phyloP scores from a whole-genome alignment of 1,284 basidiomycete species.

The Moesziomyces sp. region DNA sequence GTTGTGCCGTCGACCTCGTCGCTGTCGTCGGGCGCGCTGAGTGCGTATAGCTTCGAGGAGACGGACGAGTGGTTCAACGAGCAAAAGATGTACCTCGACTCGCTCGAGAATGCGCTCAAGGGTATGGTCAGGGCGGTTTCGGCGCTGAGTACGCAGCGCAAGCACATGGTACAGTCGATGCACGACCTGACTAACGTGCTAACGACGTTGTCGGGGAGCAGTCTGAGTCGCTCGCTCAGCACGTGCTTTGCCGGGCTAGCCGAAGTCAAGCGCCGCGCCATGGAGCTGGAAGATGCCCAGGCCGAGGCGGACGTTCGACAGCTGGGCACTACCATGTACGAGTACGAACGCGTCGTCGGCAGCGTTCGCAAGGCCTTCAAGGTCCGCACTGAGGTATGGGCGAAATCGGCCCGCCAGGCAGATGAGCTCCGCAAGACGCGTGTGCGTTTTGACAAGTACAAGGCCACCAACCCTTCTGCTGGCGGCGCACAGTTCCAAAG shows the following conservation, averaged over 20 bases:
- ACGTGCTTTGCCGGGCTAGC: conserved; percentile 67
- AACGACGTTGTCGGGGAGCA: conserved; percentile 64
- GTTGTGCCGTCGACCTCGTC: conserved; percentile 53
- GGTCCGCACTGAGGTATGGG: conserved; percentile 82
- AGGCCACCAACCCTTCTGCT: conserved; percentile 72
- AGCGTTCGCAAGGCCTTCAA: conserved; percentile 88
- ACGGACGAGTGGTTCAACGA: conserved; percentile 97
- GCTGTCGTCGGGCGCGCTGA: conserved; percentile 35
- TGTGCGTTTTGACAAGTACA: conserved; percentile 81
- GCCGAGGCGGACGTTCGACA: conserved; percentile 62
- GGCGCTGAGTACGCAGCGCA: conserved; percentile 80
- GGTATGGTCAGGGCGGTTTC: conserved; percentile 87
- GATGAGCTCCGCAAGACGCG: conserved; percentile 79
- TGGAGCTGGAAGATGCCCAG: conserved; percentile 57
- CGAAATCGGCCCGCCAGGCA: conserved; percentile 71
- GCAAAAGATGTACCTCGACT: conserved; percentile 85
- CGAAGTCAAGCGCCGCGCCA: conserved; percentile 58
- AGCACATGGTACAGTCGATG: conserved; percentile 68
- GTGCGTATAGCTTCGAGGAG: conserved; percentile 86
- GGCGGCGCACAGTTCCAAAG: conserved; percentile 45
- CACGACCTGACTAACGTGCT: conserved; percentile 64
- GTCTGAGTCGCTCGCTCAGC: conserved; percentile 66
- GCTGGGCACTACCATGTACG: conserved; percentile 80
- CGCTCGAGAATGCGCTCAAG: conserved; percentile 87
- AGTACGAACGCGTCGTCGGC: conserved; percentile 89